phyloP scores from a whole-genome alignment of 352 stramenopile genomes.

The Globisporangium perplexum region DNA sequence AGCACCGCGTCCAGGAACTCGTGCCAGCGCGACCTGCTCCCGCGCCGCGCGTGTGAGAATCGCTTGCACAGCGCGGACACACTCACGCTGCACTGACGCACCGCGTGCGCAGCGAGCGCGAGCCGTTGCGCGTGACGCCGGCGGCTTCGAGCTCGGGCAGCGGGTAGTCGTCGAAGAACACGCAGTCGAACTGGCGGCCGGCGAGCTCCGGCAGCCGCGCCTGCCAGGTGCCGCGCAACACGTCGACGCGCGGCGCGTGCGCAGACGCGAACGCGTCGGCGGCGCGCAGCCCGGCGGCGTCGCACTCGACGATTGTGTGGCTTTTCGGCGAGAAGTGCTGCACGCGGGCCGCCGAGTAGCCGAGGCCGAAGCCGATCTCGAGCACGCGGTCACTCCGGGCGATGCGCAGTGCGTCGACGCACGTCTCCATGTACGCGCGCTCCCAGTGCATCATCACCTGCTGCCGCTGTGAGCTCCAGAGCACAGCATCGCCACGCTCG shows the following conservation, averaged over 20 bases:
- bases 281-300: conserved; percentile 42
- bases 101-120: conserved; percentile 8
- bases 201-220: conserved; percentile 32
- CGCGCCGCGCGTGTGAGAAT: not conserved
- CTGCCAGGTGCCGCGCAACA: conserved; percentile 73
- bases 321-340: conserved; percentile 40
- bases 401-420: conserved; percentile 60
- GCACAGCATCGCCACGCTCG: conserved; percentile 30
- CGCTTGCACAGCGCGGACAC: conserved; percentile 1
- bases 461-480: conserved; percentile 67
- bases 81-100: not conserved
- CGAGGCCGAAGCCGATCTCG: conserved; percentile 85
- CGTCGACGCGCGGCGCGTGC: conserved; percentile 22
- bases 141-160: conserved; percentile 41
- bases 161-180: conserved; percentile 84
- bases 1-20: conserved; percentile 59
- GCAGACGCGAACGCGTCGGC: conserved; percentile 40
- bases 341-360: conserved; percentile 72
- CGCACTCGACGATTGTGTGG: conserved; percentile 83
- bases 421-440: conserved; percentile 69
- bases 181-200: conserved; percentile 48
- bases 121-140: conserved; percentile 13
- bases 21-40: conserved; percentile 51
- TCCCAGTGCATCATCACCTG: conserved; percentile 91
- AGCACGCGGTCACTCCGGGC: conserved; percentile 44